Conservation (phyloP, 345 rosid genomes). For the Eucalyptus urophylla region DNA sequence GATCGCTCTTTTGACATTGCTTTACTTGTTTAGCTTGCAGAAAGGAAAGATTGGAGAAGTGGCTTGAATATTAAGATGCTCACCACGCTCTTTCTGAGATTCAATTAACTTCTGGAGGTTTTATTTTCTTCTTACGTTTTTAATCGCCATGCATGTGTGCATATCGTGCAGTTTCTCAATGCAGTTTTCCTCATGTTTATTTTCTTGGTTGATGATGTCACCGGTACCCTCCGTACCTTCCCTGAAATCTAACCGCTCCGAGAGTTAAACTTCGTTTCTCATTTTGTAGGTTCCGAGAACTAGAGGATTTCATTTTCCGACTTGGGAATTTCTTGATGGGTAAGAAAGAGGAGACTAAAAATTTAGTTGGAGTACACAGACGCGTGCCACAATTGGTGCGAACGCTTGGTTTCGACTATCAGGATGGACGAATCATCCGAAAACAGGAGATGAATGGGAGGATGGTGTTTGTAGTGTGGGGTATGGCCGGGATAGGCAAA, state of each 20-base stretch:
- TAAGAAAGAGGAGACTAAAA: fast-evolving
- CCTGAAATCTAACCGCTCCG: background rate
- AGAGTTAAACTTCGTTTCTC: background rate
- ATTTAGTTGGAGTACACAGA: background rate
- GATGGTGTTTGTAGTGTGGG: background rate
- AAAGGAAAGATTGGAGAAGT: background rate
- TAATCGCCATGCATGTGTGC: background rate
- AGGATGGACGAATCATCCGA: background rate
- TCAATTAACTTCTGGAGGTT: background rate
- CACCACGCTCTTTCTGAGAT: background rate
- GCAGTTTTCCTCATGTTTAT: background rate
- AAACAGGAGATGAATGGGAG: fast-evolving
- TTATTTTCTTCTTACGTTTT: background rate
- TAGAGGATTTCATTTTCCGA: background rate
- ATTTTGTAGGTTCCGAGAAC: background rate
- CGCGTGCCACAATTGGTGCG: background rate
- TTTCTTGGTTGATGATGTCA: background rate
- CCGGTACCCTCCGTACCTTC: background rate
- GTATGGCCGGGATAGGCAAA: background rate
- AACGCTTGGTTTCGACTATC: background rate
- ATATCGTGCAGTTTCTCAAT: background rate
- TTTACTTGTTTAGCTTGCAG: background rate
- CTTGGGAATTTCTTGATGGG: background rate
- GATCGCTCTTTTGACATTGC: background rate
- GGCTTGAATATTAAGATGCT: background rate